These are phyloP conservation scores for Auriscalpium microsporum DNA, from an alignment of 768 basidiomycete species.

Conservation along the genomic window DNA sequence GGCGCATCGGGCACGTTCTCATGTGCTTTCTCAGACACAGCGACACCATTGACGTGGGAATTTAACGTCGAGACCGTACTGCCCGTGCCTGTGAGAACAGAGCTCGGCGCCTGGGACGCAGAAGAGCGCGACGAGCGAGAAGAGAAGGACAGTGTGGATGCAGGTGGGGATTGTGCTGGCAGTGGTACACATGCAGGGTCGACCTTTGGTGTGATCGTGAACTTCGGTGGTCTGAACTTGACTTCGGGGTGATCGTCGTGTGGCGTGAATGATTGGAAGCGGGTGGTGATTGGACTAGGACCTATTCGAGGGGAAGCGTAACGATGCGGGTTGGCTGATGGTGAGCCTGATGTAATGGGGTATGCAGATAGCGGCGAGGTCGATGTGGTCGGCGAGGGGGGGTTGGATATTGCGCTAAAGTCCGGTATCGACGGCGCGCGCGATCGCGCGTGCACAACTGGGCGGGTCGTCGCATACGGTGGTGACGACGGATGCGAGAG, in stretches of 20 bases:
- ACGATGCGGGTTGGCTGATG: conserved; percentile 54
- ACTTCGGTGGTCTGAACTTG: conserved; percentile 26
- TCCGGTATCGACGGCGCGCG: conserved; percentile 26
- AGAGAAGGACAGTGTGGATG: conserved; percentile 67
- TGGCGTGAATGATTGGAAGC: conserved; percentile 14
- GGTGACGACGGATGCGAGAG: conserved; percentile 6
- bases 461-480: conserved; percentile 9
- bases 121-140: conserved; percentile 63
- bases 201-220: conserved; percentile 29
- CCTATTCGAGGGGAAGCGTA: conserved; percentile 1
- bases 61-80: conserved; percentile 33
- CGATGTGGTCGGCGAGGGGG: conserved; percentile 11
- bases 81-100: conserved; percentile 23
- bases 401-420: conserved; percentile 18
- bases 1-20: not conserved
- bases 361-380: conserved; percentile 21
- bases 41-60: conserved; percentile 29
- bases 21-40: not conserved
- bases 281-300: conserved; percentile 9
- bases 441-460: conserved; percentile 8
- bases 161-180: conserved; percentile 62
- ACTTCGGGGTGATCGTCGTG: conserved; percentile 22
- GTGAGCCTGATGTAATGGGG: conserved; percentile 46
- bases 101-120: conserved; percentile 30
- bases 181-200: conserved; percentile 53